These are phyloP conservation scores for Colletotrichum coccodes DNA, from an alignment of 2,329 filamentous ascomycete genomes.

Conservation along the genomic window DNA sequence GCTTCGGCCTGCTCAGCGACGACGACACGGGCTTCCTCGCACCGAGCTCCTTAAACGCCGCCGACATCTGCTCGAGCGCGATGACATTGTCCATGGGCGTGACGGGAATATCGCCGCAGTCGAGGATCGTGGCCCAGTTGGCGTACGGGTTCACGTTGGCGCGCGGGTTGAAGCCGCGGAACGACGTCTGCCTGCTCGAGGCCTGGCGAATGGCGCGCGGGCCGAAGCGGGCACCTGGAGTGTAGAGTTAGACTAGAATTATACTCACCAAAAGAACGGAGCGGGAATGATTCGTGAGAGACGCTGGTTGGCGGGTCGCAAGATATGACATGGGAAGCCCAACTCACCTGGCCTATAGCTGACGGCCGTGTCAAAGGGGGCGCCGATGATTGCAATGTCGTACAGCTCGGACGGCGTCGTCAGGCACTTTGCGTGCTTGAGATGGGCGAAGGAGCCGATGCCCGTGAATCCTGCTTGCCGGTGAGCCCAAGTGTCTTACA, in stretches of 20 bases:
- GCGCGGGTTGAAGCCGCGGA: conserved; percentile 82
- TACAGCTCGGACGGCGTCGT: conserved; percentile 71
- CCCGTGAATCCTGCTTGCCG: conserved; percentile 67
- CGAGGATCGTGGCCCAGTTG: conserved; percentile 81
- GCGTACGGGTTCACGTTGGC: conserved; percentile 86
- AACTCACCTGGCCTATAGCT: conserved; percentile 72
- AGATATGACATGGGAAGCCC: background rate
- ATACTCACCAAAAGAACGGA: no score
- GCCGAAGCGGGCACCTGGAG: conserved; percentile 80
- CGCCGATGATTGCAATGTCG: conserved; percentile 79
- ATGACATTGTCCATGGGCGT: conserved; percentile 88
- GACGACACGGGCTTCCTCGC: conserved; percentile 46
- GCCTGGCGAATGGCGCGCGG: conserved; percentile 88
- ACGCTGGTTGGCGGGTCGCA: background rate
- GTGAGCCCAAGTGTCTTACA: conserved; percentile 53
- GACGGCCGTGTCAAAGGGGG: conserved; percentile 79
- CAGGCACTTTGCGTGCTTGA: conserved; percentile 75
- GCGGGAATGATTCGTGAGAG: no score
- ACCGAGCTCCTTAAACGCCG: conserved; percentile 78
- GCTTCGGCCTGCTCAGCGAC: conserved; percentile 55
- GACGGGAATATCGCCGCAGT: conserved; percentile 92
- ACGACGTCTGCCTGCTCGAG: conserved; percentile 81
- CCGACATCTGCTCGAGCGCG: conserved; percentile 85
- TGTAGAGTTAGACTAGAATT: no score
- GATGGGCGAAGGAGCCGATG: conserved; percentile 79